These are phyloP conservation scores for Leccinellum albellum DNA, from an alignment of 768 basidiomycete species.

Conservation along the genomic window DNA sequence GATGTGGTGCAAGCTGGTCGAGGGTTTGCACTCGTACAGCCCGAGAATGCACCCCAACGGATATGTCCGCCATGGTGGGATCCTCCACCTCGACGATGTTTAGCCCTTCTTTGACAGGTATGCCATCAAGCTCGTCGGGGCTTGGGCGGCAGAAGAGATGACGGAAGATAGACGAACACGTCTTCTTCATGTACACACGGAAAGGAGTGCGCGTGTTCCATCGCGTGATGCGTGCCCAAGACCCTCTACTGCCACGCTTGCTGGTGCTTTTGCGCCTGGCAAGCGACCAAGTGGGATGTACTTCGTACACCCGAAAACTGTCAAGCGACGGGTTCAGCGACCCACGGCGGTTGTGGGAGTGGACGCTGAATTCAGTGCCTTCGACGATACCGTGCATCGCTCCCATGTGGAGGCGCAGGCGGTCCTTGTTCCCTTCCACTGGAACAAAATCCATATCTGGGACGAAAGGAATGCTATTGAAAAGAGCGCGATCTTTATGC, in stretches of 20 bases:
- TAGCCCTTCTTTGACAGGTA: slow-evolving; percentile 37
- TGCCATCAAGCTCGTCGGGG: slow-evolving; percentile 31
- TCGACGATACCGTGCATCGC: slow-evolving; percentile 60
- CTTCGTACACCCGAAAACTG: slow-evolving; percentile 47
- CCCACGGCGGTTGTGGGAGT: slow-evolving; percentile 57
- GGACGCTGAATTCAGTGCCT: slow-evolving; percentile 59
- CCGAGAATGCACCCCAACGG: slow-evolving; percentile 40
- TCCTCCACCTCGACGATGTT: slow-evolving; percentile 45
- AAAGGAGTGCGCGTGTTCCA: slow-evolving; percentile 59
- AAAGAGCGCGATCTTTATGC: slow-evolving; percentile 47
- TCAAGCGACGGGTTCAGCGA: slow-evolving; percentile 55
- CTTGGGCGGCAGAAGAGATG: slow-evolving; percentile 37
- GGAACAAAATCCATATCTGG: slow-evolving; percentile 47
- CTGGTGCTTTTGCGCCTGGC: slow-evolving; percentile 39
- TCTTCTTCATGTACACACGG: slow-evolving; percentile 49
- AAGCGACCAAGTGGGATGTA: slow-evolving; percentile 57
- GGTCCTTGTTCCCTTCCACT: slow-evolving; percentile 37
- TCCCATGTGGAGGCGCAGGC: slow-evolving; percentile 53
- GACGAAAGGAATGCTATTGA: slow-evolving; percentile 54
- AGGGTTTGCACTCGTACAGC: slow-evolving; percentile 44
- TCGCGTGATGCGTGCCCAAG: slow-evolving; percentile 52
- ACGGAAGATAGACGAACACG: slow-evolving; percentile 45
- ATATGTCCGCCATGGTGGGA: slow-evolving; percentile 47
- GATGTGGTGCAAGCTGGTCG: slow-evolving; percentile 38
- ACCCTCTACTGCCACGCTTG: slow-evolving; percentile 35